Percentiles rank a stretch among this genome's conserved stretches.
Conservation (phyloP, 2,329 filamentous ascomycete genomes). For the Monilinia fructigena region DNA sequence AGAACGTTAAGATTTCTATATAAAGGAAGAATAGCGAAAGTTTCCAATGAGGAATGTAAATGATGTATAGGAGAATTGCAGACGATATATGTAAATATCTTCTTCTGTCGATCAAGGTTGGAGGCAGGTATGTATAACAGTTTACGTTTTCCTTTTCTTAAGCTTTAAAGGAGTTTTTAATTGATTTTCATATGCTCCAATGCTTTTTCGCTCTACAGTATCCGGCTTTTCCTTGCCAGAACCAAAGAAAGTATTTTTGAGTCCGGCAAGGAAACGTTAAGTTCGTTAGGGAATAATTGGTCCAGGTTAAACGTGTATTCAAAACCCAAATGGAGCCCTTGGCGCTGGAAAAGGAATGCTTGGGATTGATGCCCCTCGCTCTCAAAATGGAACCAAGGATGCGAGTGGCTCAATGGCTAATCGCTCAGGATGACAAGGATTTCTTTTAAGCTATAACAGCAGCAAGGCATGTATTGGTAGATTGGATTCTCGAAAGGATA, state of each 20-base stretch:
- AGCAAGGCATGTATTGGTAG: conserved; percentile 14
- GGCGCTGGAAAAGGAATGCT: conserved; percentile 25
- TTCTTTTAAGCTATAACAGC: conserved; percentile 14
- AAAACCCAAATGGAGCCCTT: conserved; percentile 15
- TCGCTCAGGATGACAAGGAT: conserved; percentile 19
- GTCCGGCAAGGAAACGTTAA: conserved; percentile 20
- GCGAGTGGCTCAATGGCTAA: conserved; percentile 20
- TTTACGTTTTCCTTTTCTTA: conserved; percentile 9
- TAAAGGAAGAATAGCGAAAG: conserved; percentile 22
- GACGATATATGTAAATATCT: conserved; percentile 15
- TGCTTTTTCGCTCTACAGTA: conserved; percentile 16
- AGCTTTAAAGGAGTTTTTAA: conserved; percentile 18
- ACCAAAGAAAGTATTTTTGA: conserved; percentile 21
- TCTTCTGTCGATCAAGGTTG: conserved; percentile 9
- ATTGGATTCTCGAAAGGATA: background rate
- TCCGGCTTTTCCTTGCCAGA: conserved; percentile 20
- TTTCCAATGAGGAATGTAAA: conserved; percentile 14
- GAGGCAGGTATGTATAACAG: conserved; percentile 20
- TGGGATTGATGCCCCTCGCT: conserved; percentile 22
- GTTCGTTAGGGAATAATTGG: conserved; percentile 17
- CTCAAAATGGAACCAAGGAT: conserved; percentile 23
- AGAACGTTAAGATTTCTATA: conserved; percentile 16
- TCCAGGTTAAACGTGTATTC: conserved; percentile 10
- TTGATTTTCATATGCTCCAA: conserved; percentile 22
- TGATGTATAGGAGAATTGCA: conserved; percentile 7